Evolutionary conservation across 441 rosid species (phyloP).

Genomic region (Pelargonium myrrhifolium): DNA sequence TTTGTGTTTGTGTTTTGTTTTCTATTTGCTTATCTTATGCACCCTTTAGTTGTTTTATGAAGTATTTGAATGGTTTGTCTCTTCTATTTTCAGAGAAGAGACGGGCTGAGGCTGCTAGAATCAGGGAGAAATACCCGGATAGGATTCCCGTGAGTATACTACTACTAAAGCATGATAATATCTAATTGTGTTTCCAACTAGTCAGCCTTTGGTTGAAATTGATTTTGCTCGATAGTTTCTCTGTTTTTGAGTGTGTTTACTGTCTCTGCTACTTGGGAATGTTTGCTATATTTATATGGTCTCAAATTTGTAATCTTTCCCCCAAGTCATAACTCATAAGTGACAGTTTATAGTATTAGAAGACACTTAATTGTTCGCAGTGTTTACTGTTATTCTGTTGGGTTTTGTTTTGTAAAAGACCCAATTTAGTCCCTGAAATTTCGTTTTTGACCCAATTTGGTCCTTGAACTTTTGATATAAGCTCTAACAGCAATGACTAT

Average conservation of each 20-base stretch:
- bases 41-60: neutral
- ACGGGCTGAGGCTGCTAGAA: slow-evolving; percentile 60
- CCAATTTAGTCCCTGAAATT: too few relatives aligned
- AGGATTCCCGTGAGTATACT: slow-evolving; percentile 53
- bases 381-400: too few relatives aligned
- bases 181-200: neutral
- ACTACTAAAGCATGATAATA: neutral
- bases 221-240: neutral
- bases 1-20: too few relatives aligned
- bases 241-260: neutral
- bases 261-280: neutral
- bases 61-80: neutral
- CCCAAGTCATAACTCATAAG: neutral
- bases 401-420: too few relatives aligned
- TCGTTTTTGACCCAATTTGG: too few relatives aligned
- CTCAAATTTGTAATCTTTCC: neutral
- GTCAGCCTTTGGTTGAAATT: neutral
- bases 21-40: neutral
- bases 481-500: too few relatives aligned
- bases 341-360: neutral
- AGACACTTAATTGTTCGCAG: too few relatives aligned
- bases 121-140: slow-evolving; percentile 62
- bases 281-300: neutral
- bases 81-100: slow-evolving; percentile 43
- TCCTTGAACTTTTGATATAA: too few relatives aligned